Percentiles rank a stretch among this genome's conserved stretches.
Conservation (phyloP, 1,284 basidiomycete species). For the Flammula alnicola region DNA sequence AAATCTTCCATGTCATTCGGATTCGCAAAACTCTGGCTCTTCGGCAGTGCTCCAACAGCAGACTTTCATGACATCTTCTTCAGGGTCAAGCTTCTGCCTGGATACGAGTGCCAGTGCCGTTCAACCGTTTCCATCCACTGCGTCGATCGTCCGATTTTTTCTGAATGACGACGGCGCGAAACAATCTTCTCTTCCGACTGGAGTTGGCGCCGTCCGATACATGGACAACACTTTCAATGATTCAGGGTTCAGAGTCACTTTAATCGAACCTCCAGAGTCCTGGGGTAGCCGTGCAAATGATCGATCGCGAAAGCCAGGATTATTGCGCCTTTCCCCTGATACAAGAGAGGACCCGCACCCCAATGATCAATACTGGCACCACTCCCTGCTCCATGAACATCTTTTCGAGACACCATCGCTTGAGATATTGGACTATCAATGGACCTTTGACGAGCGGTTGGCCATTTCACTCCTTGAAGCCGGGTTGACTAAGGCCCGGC, state of each 20-base stretch:
- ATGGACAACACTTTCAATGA: too few relatives aligned
- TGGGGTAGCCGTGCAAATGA: slow-evolving; percentile 10
- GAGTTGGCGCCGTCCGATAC: too few relatives aligned
- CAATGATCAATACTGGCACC: not conserved
- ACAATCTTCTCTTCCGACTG: too few relatives aligned
- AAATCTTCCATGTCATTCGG: too few relatives aligned
- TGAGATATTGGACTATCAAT: slow-evolving; percentile 1
- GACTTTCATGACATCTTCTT: not conserved
- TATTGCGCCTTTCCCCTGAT: not conserved
- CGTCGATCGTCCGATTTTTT: slow-evolving; percentile 20
- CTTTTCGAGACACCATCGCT: not conserved
- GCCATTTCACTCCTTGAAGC: slow-evolving; percentile 2
- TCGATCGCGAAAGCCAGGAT: slow-evolving; percentile 6
- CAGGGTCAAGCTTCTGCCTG: not conserved
- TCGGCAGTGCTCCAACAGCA: not conserved
- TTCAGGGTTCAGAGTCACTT: slow-evolving; percentile 19
- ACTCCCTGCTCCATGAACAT: not conserved
- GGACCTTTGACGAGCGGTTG: slow-evolving; percentile 7
- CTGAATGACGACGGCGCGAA: not conserved
- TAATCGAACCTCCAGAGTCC: slow-evolving; percentile 6
- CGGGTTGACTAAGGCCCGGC: not conserved
- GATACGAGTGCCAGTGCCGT: slow-evolving; percentile 11
- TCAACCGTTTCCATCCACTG: slow-evolving; percentile 29
- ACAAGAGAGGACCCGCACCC: too few relatives aligned
- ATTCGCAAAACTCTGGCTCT: too few relatives aligned